Base-by-base conservation (phyloP, 2,329 filamentous ascomycete species). In the Podosphaera aphanis region DNA sequence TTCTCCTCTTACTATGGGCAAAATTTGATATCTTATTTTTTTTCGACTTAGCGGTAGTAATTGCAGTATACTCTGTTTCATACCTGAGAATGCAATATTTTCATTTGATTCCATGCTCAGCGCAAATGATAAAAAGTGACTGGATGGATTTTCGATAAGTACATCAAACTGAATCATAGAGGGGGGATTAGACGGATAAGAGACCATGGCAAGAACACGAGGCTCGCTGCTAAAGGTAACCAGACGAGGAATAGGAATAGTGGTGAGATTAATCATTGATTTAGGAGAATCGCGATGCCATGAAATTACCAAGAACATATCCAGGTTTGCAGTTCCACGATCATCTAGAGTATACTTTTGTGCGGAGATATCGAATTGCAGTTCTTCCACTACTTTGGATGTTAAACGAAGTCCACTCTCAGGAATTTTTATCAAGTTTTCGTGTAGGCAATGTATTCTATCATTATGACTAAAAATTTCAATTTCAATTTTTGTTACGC, bases 51-150 rank as follows among this genome's bases (percentile, higher is more conserved):
- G 66, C 0, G 90, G 90, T 40, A 93, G 70, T 37, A 95, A 64
- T 56, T 90, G 83, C 45, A 94, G 55, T 1, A 79, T 79, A 11
- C 75, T 77, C 52, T 80, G 70, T 64, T 95, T 95, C 1, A 83
- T 68, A 0, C 90, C 90, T 6, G 83, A 85, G 61, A 98, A 95
- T 0, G 85, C 88, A 62, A 95, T 95, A 45, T 84, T 74, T 51
- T 93, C 84, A 58, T 76, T 88, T 2, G 85, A 81, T 54, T 98
- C 88, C 85, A 98, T 93, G 21, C 70, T 76, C 43, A 95, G 62
- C 25, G 83, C 85, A 62, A 98, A 98, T 0, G 86, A 93, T 43
- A 98, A 71, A 62, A 93, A 92, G 60, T 98, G 90, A 59, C 77
- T 80, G 0, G 88, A 94, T 0, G 86, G 82, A 59, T 98, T 98